Conservation (phyloP, 2,329 filamentous ascomycete species). For the Cercospora nicotianae region DNA sequence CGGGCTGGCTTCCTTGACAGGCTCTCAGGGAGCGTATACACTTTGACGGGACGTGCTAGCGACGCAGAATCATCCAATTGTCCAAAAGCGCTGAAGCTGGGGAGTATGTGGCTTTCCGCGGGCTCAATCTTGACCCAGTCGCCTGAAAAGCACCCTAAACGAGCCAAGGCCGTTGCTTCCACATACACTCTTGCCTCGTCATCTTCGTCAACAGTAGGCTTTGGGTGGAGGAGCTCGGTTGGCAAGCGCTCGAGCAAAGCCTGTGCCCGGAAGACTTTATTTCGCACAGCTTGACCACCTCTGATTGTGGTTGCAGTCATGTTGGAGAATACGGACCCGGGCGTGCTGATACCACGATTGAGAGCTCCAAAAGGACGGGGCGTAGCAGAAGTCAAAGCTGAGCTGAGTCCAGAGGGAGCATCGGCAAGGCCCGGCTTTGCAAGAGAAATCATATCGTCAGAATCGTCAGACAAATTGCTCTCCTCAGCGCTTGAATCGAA, state of each 20-base stretch:
- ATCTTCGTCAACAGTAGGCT: conserved; percentile 79
- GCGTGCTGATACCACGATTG: conserved; percentile 73
- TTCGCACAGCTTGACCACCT: conserved; percentile 64
- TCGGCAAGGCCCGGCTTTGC: conserved; percentile 75
- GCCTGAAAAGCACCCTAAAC: conserved; percentile 93
- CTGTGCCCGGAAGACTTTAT: conserved; percentile 81
- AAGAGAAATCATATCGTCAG: conserved; percentile 90
- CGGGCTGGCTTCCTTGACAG: conserved; percentile 55
- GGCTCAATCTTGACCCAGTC: conserved; percentile 91
- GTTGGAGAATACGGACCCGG: conserved; percentile 84
- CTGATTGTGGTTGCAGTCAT: conserved; percentile 82
- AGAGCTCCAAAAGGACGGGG: conserved; percentile 68
- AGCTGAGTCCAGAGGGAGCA: conserved; percentile 75
- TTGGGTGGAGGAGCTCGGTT: conserved; percentile 78
- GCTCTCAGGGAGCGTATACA: conserved; percentile 83
- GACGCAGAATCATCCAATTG: conserved; percentile 65
- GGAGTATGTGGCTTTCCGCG: conserved; percentile 69
- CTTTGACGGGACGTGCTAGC: conserved; percentile 81
- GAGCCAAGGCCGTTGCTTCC: conserved; percentile 78
- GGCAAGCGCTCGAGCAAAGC: conserved; percentile 72
- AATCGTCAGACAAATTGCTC: conserved; percentile 85
- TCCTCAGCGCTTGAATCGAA: conserved; percentile 65
- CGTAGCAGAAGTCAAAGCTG: conserved; percentile 76
- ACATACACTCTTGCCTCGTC: conserved; percentile 86
- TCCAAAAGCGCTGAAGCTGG: conserved; percentile 66